phyloP scores from a whole-genome alignment of 345 rosid genomes.

The Psidium friedrichsthalianum region DNA sequence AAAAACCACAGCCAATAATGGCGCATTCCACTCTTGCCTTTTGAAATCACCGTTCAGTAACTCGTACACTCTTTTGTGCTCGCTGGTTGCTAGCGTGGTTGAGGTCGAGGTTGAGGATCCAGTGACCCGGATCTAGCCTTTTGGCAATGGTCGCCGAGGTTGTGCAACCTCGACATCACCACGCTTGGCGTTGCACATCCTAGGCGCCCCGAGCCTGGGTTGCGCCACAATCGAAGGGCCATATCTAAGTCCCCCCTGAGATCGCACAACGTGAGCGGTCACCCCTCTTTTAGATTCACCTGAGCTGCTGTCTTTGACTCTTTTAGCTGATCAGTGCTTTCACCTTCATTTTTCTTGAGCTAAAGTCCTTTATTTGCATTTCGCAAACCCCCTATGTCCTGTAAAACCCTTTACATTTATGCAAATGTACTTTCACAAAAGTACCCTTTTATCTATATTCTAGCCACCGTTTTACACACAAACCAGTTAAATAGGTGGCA shows the following conservation, averaged over 20 bases:
- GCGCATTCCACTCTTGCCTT: no score
- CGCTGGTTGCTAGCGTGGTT: no score
- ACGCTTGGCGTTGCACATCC: not conserved
- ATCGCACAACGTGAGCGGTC: not conserved
- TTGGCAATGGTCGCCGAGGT: no score
- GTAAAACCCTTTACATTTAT: no score
- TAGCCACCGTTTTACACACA: not conserved
- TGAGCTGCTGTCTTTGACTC: not conserved
- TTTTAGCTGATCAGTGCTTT: not conserved
- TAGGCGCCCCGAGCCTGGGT: fast-evolving
- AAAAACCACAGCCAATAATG: no score
- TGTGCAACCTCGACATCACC: no score
- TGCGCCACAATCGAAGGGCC: not conserved
- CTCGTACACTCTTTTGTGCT: no score
- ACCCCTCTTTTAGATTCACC: not conserved
- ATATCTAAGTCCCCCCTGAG: no score
- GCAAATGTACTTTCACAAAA: not conserved
- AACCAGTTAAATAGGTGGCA: not conserved
- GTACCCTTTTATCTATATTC: not conserved
- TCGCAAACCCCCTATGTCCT: no score
- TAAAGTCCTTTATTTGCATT: not conserved
- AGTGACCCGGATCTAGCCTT: no score
- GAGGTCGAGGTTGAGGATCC: no score
- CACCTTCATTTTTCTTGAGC: not conserved
- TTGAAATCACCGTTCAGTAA: no score